Conservation (phyloP, 228 moss, liverwort and hornwort species). For the Sphagnum fallax region DNA sequence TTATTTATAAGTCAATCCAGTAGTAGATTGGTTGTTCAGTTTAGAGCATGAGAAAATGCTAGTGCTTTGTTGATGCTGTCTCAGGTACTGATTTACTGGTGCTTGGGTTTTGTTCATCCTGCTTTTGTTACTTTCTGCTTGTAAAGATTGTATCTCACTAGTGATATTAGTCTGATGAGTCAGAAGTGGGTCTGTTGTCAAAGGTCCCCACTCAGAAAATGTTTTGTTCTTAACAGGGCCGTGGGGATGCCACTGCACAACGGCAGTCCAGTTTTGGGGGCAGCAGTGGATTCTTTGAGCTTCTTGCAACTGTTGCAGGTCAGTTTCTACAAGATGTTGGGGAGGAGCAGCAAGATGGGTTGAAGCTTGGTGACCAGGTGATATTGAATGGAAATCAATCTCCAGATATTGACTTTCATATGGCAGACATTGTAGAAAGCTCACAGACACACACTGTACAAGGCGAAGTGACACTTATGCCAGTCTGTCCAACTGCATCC, state of each 20-base stretch:
- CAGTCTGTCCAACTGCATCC: background rate
- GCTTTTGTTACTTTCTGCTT: too few species aligned
- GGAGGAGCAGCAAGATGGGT: constrained; percentile 15
- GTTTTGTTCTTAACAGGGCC: constrained; percentile 28
- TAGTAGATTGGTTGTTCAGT: too few species aligned
- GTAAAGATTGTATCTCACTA: too few species aligned
- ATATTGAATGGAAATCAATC: background rate
- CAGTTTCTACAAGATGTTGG: constrained; percentile 77
- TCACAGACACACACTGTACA: constrained; percentile 1
- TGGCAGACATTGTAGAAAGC: constrained; percentile 1
- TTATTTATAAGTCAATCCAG: too few species aligned
- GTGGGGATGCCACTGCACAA: constrained; percentile 37
- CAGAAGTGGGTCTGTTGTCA: too few species aligned
- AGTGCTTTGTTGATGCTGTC: too few species aligned
- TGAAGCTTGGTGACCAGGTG: background rate
- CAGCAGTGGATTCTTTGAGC: constrained; percentile 62
- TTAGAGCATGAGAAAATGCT: too few species aligned
- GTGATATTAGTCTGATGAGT: too few species aligned
- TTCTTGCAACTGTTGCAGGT: constrained; percentile 88
- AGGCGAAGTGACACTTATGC: background rate
- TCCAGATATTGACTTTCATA: constrained; percentile 1
- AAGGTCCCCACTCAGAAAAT: background rate
- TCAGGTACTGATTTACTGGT: too few species aligned
- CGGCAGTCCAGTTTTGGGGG: constrained; percentile 29
- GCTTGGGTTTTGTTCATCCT: too few species aligned